Evolutionary conservation across 805 yeast species (phyloP).

Genomic region (Cyberlindnera bimundalis): DNA sequence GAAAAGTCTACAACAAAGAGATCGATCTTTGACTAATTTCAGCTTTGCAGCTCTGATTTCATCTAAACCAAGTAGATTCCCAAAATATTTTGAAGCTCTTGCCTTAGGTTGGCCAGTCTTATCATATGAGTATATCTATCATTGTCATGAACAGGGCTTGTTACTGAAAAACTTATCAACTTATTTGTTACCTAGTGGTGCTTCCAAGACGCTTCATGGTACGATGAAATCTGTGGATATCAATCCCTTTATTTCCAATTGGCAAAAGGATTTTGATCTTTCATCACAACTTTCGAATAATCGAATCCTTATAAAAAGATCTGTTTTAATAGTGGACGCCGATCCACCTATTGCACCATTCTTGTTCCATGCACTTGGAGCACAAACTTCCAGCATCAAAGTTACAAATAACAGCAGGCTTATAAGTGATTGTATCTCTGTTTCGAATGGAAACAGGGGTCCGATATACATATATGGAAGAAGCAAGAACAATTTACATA

Average conservation of each 20-base stretch:
- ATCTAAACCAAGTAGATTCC: conserved; percentile 55
- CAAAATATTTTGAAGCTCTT: conserved; percentile 72
- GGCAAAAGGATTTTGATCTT: conserved; percentile 31
- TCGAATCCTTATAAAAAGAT: conserved; percentile 17
- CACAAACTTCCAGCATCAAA: conserved; percentile 21
- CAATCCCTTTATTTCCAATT: conserved; percentile 38
- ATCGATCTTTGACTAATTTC: conserved; percentile 20
- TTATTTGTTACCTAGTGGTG: conserved; percentile 73
- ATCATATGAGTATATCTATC: conserved; percentile 52
- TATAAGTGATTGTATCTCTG: conserved; percentile 8
- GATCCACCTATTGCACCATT: conserved; percentile 35
- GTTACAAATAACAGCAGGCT: conserved; percentile 10
- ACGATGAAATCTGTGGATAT: conserved; percentile 49
- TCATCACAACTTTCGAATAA: conserved; percentile 43
- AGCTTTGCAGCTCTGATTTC: conserved; percentile 62
- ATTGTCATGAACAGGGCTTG: conserved; percentile 36
- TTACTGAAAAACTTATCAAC: conserved; percentile 29
- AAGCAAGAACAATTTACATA: conserved; percentile 1
- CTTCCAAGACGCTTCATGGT: conserved; percentile 41
- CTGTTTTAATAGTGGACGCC: conserved; percentile 19
- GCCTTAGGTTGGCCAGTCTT: conserved; percentile 87
- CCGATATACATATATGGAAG: conserved; percentile 14
- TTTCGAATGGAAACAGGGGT: neutral
- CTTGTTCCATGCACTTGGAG: conserved; percentile 46
- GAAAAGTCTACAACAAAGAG: conserved; percentile 7